Evolutionary conservation across 1,139 yeast genomes (phyloP).

Genomic region (Yamadazyma atlantica): DNA sequence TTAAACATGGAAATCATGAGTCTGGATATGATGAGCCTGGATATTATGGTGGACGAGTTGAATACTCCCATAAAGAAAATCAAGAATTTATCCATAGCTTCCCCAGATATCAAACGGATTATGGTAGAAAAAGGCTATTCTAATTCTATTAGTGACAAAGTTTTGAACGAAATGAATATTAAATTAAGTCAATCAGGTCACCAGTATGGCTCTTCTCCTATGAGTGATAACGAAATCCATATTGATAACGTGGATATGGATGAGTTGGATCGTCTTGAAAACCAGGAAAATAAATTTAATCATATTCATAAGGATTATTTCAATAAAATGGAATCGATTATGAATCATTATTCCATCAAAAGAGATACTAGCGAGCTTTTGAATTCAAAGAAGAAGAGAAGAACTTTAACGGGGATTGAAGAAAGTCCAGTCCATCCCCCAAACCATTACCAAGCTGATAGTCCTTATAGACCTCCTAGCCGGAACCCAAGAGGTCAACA

Average conservation of each 20-base stretch:
- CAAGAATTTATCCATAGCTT: constrained; percentile 30
- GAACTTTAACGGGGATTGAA: constrained; percentile 34
- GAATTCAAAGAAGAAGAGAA: constrained; percentile 23
- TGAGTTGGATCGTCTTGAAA: constrained; percentile 1
- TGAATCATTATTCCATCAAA: constrained; percentile 37
- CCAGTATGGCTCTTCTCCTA: constrained; percentile 5
- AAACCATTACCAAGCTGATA: neutral
- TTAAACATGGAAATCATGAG: neutral
- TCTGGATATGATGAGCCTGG: constrained; percentile 11
- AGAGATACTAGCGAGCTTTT: constrained; percentile 6
- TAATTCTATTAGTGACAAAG: constrained; percentile 39
- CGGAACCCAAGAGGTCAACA: neutral
- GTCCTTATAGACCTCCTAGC: neutral
- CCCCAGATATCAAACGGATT: constrained; percentile 26
- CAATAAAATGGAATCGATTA: constrained; percentile 43
- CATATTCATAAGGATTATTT: constrained; percentile 32
- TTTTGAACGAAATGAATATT: constrained; percentile 41
- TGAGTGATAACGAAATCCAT: constrained; percentile 1
- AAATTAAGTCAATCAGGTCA: constrained; percentile 15
- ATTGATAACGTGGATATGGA: constrained; percentile 3
- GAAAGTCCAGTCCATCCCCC: constrained; percentile 13
- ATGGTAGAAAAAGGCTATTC: constrained; percentile 46
- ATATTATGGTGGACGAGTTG: too few species aligned
- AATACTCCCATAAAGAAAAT: constrained; percentile 45
- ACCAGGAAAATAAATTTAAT: constrained; percentile 6